Percentiles rank a stretch among this genome's conserved stretches.
These are phyloP conservation scores for Comarum palustre DNA, from an alignment of 306 rosid genomes.

Conservation along the genomic window DNA sequence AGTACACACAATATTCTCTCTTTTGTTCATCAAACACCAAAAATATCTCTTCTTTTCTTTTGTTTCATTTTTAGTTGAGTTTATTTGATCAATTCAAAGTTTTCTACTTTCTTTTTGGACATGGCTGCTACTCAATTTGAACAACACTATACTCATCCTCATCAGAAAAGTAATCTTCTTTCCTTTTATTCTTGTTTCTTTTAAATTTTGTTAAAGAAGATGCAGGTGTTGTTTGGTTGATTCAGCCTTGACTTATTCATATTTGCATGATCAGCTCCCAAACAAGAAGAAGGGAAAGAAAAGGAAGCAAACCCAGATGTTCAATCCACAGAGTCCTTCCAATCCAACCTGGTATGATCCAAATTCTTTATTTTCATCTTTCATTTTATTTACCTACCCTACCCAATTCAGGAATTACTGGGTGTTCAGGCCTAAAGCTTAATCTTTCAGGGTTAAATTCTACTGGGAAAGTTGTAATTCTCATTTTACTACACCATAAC, in stretches of 20 bases:
- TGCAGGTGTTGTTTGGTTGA: not conserved
- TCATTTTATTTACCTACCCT: too few species aligned
- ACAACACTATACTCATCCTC: constrained; percentile 7
- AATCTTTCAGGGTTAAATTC: not conserved
- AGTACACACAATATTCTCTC: constrained; percentile 4
- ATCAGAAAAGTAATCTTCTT: not conserved
- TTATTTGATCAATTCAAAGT: constrained; percentile 17
- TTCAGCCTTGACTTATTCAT: not conserved
- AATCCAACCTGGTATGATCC: constrained; percentile 18
- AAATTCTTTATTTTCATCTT: not conserved
- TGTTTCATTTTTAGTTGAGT: constrained; percentile 7
- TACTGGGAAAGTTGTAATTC: not conserved
- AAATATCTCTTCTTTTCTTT: constrained; percentile 8
- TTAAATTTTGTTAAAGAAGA: not conserved
- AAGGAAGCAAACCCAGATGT: constrained; percentile 14
- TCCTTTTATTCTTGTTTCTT: not conserved
- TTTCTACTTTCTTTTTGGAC: constrained; percentile 7
- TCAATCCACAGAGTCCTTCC: constrained; percentile 9
- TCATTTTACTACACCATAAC: not conserved
- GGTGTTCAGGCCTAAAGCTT: constrained; percentile 11
- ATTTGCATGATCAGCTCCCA: constrained; percentile 16
- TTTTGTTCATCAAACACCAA: constrained; percentile 1
- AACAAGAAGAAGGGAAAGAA: constrained; percentile 12
- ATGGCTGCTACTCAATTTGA: constrained; percentile 25
- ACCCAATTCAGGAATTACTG: not conserved